A percentile compares a stretch with the other conserved stretches of the same genome.
These are phyloP conservation scores for Diaporthe aspalathi DNA, from an alignment of 2,329 filamentous ascomycete species.

Conservation along the genomic window DNA sequence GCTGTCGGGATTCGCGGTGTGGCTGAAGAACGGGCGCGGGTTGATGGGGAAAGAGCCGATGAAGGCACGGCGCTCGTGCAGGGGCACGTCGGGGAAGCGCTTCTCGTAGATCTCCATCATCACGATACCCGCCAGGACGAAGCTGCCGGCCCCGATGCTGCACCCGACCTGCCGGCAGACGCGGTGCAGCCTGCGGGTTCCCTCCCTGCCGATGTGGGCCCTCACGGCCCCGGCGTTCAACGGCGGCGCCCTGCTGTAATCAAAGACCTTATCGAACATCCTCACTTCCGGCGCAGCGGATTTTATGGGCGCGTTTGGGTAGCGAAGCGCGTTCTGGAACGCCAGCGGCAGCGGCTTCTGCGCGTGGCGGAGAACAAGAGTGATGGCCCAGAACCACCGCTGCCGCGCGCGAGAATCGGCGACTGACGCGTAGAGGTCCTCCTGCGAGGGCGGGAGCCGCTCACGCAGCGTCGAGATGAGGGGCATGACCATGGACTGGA, in stretches of 20 bases:
- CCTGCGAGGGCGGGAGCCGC: conserved; percentile 42
- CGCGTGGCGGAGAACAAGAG: conserved; percentile 43
- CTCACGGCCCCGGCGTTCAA: conserved; percentile 41
- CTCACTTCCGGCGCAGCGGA: conserved; percentile 33
- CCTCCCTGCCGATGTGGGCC: conserved; percentile 32
- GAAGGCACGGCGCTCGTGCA: conserved; percentile 23
- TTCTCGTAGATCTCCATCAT: conserved; percentile 45
- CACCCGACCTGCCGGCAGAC: conserved; percentile 42
- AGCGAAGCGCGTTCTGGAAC: conserved; percentile 43
- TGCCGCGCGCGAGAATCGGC: conserved; percentile 39
- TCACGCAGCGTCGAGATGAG: conserved; percentile 38
- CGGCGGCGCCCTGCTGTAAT: conserved; percentile 42
- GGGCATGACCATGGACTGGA: conserved; percentile 36
- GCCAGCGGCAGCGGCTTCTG: conserved; percentile 41
- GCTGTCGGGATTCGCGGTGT: conserved; percentile 28
- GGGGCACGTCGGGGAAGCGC: conserved; percentile 26
- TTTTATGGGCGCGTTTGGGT: conserved; percentile 29
- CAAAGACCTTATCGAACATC: conserved; percentile 39
- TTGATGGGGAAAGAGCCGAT: conserved; percentile 38
- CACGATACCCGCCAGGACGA: conserved; percentile 42
- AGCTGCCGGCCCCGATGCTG: conserved; percentile 43
- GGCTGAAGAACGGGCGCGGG: conserved; percentile 34
- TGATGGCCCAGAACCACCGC: conserved; percentile 45
- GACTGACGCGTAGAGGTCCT: conserved; percentile 43
- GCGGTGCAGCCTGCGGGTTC: conserved; percentile 40